These are phyloP conservation scores for Sungouiella thailandica DNA, from an alignment of 805 yeast genomes.

Conservation along the genomic window DNA sequence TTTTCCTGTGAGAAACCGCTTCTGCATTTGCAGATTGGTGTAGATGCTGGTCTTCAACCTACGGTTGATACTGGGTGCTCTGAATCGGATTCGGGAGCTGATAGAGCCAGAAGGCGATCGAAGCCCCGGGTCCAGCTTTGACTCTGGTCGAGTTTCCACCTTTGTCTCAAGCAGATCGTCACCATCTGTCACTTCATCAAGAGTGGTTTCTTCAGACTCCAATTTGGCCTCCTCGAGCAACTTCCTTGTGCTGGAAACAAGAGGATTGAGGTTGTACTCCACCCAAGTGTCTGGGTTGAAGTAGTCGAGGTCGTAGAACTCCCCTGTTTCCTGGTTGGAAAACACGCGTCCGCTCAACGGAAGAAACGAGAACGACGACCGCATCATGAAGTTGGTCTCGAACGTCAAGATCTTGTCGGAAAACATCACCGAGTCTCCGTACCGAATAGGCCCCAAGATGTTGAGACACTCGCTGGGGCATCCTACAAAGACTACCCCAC, in stretches of 20 bases:
- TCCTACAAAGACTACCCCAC: conserved; percentile 79
- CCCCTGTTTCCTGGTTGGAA: conserved; percentile 53
- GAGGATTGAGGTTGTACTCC: conserved; percentile 67
- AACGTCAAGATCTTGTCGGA: conserved; percentile 71
- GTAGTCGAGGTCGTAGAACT: conserved; percentile 62
- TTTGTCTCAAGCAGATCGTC: conserved; percentile 1
- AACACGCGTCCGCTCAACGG: conserved; percentile 76
- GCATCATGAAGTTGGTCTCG: conserved; percentile 83
- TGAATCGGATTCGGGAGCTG: conserved; percentile 17
- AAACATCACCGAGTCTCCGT: conserved; percentile 74
- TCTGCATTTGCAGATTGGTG: conserved; percentile 23
- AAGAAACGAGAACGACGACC: conserved; percentile 73
- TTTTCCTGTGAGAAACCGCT: conserved; percentile 19
- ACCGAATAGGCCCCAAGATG: conserved; percentile 78
- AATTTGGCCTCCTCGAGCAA: conserved; percentile 17
- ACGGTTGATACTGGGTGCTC: conserved; percentile 11
- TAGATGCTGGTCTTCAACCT: conserved; percentile 9
- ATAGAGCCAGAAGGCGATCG: conserved; percentile 9
- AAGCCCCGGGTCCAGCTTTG: background rate
- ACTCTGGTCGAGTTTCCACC: conserved; percentile 1
- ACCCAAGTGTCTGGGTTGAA: conserved; percentile 82
- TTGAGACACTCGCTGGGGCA: conserved; percentile 81
- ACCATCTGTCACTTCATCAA: background rate
- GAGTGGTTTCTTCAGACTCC: conserved; percentile 2
- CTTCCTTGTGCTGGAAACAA: conserved; percentile 45